Conservation (phyloP, 2,329 filamentous ascomycete genomes). For the Atkinsonella texensis region DNA sequence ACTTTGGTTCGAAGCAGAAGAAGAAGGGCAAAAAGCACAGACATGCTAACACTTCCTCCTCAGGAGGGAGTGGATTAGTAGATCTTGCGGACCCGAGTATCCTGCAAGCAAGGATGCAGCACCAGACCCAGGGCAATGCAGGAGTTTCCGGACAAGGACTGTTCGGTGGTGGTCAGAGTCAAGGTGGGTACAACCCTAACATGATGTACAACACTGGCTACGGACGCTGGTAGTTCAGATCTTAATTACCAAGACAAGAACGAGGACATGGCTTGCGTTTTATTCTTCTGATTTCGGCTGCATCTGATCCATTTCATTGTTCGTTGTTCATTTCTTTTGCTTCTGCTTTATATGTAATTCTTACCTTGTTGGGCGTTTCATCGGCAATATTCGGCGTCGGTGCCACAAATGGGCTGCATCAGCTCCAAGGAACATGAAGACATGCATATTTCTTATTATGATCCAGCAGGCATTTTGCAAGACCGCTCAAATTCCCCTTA, state of each 20-base stretch:
- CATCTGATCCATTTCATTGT: slow-evolving; percentile 8
- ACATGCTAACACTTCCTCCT: slow-evolving; percentile 99
- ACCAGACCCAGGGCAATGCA: slow-evolving; percentile 69
- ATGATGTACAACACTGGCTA: slow-evolving; percentile 72
- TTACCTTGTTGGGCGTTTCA: slow-evolving; percentile 15
- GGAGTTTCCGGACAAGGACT: slow-evolving; percentile 67
- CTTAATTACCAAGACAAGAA: background rate
- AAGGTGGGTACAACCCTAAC: slow-evolving; percentile 90
- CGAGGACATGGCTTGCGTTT: slow-evolving; percentile 9
- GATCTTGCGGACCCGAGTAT: slow-evolving; percentile 99
- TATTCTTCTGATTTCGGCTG: slow-evolving; percentile 9
- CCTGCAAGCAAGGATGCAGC: slow-evolving; percentile 93
- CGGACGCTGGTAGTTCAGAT: slow-evolving; percentile 49
- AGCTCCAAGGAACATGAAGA: slow-evolving; percentile 17
- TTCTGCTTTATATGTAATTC: slow-evolving; percentile 8
- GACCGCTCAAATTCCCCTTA: slow-evolving; percentile 13
- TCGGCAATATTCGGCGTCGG: slow-evolving; percentile 13
- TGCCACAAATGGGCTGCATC: slow-evolving; percentile 13
- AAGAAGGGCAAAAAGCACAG: slow-evolving; percentile 99
- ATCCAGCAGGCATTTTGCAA: slow-evolving; percentile 21
- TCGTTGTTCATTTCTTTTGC: slow-evolving; percentile 12
- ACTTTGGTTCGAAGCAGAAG: slow-evolving; percentile 93
- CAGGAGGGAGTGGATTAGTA: slow-evolving; percentile 96
- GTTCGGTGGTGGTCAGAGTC: slow-evolving; percentile 73
- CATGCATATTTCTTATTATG: slow-evolving; percentile 10